Percentiles rank a stretch among this genome's conserved stretches.
Conservation (phyloP, 495 filamentous ascomycete genomes). For the Aspergillus wentii region DNA sequence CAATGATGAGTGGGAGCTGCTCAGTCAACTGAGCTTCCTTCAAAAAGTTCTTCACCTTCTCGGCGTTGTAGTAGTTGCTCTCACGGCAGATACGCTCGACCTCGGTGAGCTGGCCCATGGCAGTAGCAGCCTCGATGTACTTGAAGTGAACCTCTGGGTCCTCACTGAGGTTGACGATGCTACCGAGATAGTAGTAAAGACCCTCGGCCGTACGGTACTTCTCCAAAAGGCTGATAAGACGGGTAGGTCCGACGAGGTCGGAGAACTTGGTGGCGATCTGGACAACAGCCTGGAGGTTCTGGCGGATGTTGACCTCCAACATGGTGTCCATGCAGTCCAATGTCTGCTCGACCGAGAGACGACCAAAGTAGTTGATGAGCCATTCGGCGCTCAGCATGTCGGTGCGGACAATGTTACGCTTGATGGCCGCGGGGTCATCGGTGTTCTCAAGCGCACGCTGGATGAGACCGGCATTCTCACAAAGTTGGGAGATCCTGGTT, state of each 20-base stretch:
- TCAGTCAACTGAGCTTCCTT: conserved; percentile 92
- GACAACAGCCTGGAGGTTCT: conserved; percentile 90
- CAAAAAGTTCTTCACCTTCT: conserved; percentile 99
- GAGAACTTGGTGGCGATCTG: conserved; percentile 97
- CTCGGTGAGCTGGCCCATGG: conserved; percentile 85
- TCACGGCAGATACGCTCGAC: conserved; percentile 97
- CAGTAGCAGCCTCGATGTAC: conserved; percentile 95
- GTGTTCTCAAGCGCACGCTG: conserved; percentile 93
- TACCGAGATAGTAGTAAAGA: conserved; percentile 95
- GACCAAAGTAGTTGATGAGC: conserved; percentile 87
- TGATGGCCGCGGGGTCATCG: conserved; percentile 83
- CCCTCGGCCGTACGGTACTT: conserved; percentile 96
- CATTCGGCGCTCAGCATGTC: conserved; percentile 85
- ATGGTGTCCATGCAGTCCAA: conserved; percentile 93
- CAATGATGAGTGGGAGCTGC: conserved; percentile 94
- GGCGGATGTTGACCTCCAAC: conserved; percentile 91
- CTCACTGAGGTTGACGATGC: conserved; percentile 94
- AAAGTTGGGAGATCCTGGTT: conserved; percentile 77
- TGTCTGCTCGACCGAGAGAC: conserved; percentile 89
- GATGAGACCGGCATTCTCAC: conserved; percentile 82
- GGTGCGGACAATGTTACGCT: conserved; percentile 77
- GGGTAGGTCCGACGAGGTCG: conserved; percentile 85
- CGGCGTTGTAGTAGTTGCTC: conserved; percentile 88
- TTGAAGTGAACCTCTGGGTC: conserved; percentile 97
- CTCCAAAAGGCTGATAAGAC: conserved; percentile 90